Percentiles rank a stretch among this genome's conserved stretches.
phyloP scores from a whole-genome alignment of 208 protist genomes.

The Acanthamoeba castellanii region DNA sequence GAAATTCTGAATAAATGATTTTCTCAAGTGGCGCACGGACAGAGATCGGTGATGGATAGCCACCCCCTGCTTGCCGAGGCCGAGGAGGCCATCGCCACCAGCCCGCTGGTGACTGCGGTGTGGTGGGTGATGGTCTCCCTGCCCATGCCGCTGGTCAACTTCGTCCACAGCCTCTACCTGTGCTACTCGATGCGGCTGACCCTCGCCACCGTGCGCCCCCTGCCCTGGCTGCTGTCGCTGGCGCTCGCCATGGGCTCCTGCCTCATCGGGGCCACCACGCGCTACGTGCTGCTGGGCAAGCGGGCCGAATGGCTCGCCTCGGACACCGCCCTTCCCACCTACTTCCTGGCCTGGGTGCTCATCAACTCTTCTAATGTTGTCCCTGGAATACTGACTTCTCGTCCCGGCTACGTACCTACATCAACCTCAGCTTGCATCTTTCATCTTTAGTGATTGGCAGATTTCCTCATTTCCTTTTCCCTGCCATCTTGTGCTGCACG shows the following conservation, averaged over 20 bases:
- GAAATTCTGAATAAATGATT: background rate
- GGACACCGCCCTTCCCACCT: background rate
- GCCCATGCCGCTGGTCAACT: background rate
- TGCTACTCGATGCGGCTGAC: background rate
- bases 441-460: background rate
- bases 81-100: background rate
- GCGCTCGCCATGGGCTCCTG: background rate
- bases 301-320: constrained; percentile 2
- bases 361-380: background rate
- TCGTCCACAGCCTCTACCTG: background rate
- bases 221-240: background rate
- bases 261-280: background rate
- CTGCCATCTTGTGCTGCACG: too few relatives aligned
- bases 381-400: background rate
- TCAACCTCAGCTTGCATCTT: background rate
- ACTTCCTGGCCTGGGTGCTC: background rate
- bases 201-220: background rate
- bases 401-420: background rate
- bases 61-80: background rate
- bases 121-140: background rate
- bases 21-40: background rate
- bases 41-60: background rate
- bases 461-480: background rate
- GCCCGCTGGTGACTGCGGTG: background rate
- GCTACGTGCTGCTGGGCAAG: background rate